A percentile compares a stretch with the other conserved stretches of the same genome.
phyloP scores from a whole-genome alignment of 1,284 basidiomycete species.

The Volvariella surrecta region DNA sequence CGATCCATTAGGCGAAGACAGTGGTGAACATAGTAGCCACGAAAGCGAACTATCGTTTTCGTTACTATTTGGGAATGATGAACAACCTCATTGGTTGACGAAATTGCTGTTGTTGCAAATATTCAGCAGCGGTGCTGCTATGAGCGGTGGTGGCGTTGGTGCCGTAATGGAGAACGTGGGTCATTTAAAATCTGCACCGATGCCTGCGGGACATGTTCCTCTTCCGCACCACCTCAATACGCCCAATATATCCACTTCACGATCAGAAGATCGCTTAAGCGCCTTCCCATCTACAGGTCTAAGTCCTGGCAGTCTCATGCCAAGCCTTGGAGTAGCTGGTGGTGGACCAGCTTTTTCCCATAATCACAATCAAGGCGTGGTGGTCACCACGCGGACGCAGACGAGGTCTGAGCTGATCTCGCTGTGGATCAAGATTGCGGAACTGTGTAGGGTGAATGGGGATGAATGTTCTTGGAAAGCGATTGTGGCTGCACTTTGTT shows the following conservation, averaged over 20 bases:
- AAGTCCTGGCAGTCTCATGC: no score
- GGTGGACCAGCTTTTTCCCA: no score
- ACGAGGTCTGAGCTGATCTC: conserved; percentile 63
- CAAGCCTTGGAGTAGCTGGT: no score
- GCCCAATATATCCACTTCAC: conserved; percentile 4
- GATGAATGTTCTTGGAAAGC: conserved; percentile 75
- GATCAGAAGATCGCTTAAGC: conserved; percentile 29
- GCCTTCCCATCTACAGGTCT: neutral
- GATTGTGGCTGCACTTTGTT: conserved; percentile 57
- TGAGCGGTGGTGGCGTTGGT: neutral
- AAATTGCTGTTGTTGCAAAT: conserved; percentile 61
- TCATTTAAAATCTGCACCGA: no score
- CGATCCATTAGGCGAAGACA: conserved; percentile 11
- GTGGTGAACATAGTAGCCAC: neutral
- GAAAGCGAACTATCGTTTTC: conserved; percentile 11
- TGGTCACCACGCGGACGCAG: conserved; percentile 43
- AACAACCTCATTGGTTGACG: conserved; percentile 72
- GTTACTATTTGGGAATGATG: conserved; percentile 58
- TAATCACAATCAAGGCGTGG: no score
- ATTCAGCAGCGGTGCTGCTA: conserved; percentile 28
- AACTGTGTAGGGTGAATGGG: conserved; percentile 55
- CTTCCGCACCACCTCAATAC: conserved; percentile 9
- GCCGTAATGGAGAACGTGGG: no score
- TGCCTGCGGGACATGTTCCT: no score
- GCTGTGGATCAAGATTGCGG: conserved; percentile 63